Percentiles rank a stretch among this genome's conserved stretches.
Evolutionary conservation across 2,329 filamentous ascomycete species (phyloP).

Genomic region (Pseudohalonectria lignicola): DNA sequence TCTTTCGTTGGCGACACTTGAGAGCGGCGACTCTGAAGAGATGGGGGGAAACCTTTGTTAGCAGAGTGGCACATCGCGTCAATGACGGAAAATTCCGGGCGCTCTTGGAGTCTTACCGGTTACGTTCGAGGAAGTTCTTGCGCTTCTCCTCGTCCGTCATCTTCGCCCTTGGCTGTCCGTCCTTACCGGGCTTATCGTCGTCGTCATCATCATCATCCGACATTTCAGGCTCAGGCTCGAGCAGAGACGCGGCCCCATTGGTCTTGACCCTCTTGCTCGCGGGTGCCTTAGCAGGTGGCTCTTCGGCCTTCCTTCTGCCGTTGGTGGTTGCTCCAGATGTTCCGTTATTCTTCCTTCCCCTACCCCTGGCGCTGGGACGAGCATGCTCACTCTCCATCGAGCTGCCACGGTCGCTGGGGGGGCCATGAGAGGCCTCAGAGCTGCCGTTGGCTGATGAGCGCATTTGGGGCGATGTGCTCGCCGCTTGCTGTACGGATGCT

Average conservation of each 20-base stretch:
- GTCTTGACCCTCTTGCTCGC: slow-evolving; percentile 61
- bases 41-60: slow-evolving; percentile 15
- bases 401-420: slow-evolving; percentile 29
- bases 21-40: slow-evolving; percentile 75
- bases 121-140: slow-evolving; percentile 94
- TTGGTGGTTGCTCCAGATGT: slow-evolving; percentile 31
- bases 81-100: not conserved
- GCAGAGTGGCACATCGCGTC: slow-evolving; percentile 4
- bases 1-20: slow-evolving; percentile 96
- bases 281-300: slow-evolving; percentile 48
- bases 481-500: slow-evolving; percentile 15
- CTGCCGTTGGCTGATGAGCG: not conserved
- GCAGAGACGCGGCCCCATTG: slow-evolving; percentile 21
- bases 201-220: slow-evolving; percentile 36
- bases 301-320: slow-evolving; percentile 71
- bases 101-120: slow-evolving; percentile 48
- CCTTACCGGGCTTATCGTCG: slow-evolving; percentile 40
- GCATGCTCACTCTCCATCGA: slow-evolving; percentile 64
- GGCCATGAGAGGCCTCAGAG: not conserved
- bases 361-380: slow-evolving; percentile 54
- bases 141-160: slow-evolving; percentile 99
- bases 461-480: slow-evolving; percentile 39
- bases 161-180: slow-evolving; percentile 56
- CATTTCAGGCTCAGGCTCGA: not conserved
- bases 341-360: slow-evolving; percentile 54